These are phyloP conservation scores for Truncatella angustata DNA, from an alignment of 2,329 filamentous ascomycete genomes.

Conservation along the genomic window DNA sequence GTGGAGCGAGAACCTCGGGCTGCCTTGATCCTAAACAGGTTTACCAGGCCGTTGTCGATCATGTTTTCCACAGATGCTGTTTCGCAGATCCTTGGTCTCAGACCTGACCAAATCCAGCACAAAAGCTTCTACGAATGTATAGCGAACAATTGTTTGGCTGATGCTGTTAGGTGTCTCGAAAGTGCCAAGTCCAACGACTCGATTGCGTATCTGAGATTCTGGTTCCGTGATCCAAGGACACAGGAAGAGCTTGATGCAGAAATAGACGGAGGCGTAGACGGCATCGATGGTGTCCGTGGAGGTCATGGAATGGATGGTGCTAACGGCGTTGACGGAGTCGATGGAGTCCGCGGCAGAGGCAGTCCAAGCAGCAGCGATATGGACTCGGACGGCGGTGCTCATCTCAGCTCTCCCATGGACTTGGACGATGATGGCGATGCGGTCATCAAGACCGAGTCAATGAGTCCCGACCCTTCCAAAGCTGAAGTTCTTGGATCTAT, in stretches of 20 bases:
- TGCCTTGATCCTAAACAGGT: slow-evolving; percentile 81
- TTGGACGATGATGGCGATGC: slow-evolving; percentile 38
- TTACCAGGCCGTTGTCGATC: slow-evolving; percentile 76
- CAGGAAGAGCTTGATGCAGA: slow-evolving; percentile 48
- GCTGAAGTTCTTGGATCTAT: slow-evolving; percentile 17
- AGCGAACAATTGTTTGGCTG: slow-evolving; percentile 70
- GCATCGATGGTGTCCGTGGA: slow-evolving; percentile 22
- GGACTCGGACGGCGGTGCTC: slow-evolving; percentile 44
- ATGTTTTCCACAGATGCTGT: slow-evolving; percentile 85
- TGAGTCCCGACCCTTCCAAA: slow-evolving; percentile 30
- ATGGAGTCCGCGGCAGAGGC: slow-evolving; percentile 32
- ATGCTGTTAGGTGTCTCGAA: slow-evolving; percentile 77
- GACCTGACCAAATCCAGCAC: slow-evolving; percentile 66
- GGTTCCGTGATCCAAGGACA: slow-evolving; percentile 72
- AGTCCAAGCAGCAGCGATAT: slow-evolving; percentile 30
- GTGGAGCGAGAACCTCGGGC: slow-evolving; percentile 75
- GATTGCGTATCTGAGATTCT: slow-evolving; percentile 85
- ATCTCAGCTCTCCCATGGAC: slow-evolving; percentile 42
- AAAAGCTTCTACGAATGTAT: slow-evolving; percentile 89
- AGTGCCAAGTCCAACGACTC: slow-evolving; percentile 88
- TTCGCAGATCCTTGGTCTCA: slow-evolving; percentile 70
- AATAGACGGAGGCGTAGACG: slow-evolving; percentile 42
- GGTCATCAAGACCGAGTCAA: slow-evolving; percentile 34
- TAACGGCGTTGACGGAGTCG: slow-evolving; percentile 32
- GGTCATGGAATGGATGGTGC: background rate